phyloP scores from a whole-genome alignment of 2,329 filamentous ascomycete species.

The Pseudophaeomoniella oleicola region DNA sequence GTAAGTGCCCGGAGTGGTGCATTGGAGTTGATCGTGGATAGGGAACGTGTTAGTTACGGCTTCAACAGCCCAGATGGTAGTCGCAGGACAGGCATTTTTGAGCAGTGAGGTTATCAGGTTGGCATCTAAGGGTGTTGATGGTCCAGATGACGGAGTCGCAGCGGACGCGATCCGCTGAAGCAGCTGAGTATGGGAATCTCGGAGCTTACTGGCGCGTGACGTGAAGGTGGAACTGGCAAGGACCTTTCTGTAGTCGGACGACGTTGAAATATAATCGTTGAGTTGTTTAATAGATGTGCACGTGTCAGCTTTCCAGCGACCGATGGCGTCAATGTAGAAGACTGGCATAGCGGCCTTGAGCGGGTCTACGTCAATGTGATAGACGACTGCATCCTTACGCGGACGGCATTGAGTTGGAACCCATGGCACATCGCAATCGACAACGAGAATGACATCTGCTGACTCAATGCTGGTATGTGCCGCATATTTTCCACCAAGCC shows the following conservation, averaged over 20 bases:
- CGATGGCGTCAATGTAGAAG: conserved; percentile 53
- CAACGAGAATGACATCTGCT: conserved; percentile 70
- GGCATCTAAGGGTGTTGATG: conserved; percentile 38
- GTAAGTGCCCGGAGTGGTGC: conserved; percentile 55
- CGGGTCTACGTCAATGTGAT: conserved; percentile 53
- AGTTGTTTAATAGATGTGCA: conserved; percentile 55
- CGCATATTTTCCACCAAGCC: conserved; percentile 59
- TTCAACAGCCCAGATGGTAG: conserved; percentile 65
- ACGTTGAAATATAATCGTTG: conserved; percentile 40
- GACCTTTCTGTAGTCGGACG: conserved; percentile 11
- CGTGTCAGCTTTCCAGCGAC: conserved; percentile 53
- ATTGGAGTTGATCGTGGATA: conserved; percentile 57
- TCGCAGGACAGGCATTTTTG: conserved; percentile 40
- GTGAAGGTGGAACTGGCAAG: conserved; percentile 25
- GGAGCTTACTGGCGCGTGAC: conserved; percentile 39
- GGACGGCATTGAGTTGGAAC: conserved; percentile 63
- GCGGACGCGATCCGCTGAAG: conserved; percentile 44
- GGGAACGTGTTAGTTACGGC: conserved; percentile 58
- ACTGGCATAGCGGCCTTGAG: conserved; percentile 61
- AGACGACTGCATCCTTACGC: conserved; percentile 39
- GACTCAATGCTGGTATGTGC: conserved; percentile 57
- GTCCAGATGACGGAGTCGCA: conserved; percentile 35
- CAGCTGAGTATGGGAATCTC: conserved; percentile 42
- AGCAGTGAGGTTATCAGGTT: conserved; percentile 43
- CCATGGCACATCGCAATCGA: conserved; percentile 90